A percentile compares a stretch with the other conserved stretches of the same genome.
Conservation (phyloP, 164 flowering plant genomes). For the Nymphaea thermarum region DNA sequence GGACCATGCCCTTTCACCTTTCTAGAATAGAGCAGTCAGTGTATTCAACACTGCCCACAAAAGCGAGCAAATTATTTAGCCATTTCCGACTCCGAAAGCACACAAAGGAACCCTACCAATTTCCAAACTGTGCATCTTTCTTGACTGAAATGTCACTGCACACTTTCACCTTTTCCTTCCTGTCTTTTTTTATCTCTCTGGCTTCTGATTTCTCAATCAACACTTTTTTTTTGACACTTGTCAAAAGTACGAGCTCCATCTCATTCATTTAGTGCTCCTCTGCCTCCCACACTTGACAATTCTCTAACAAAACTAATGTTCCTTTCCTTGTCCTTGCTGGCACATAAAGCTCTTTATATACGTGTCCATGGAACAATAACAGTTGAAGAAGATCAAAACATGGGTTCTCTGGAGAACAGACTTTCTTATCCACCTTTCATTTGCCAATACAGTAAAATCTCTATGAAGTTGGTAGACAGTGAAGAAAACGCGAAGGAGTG, state of each 20-base stretch:
- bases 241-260: neutral
- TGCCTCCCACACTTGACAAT: neutral
- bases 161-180: neutral
- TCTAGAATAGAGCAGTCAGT: neutral
- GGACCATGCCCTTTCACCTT: neutral
- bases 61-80: neutral
- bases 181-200: neutral
- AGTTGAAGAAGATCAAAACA: neutral
- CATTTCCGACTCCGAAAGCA: neutral
- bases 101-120: neutral
- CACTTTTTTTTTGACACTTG: neutral
- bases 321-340: neutral
- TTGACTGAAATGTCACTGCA: neutral
- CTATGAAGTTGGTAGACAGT: neutral
- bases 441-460: neutral
- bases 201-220: neutral
- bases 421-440: neutral
- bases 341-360: neutral
- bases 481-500: conserved; percentile 20
- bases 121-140: neutral
- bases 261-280: neutral
- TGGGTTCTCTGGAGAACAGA: neutral
- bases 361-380: neutral
- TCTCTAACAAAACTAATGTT: too few relatives aligned
- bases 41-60: neutral